These are phyloP conservation scores for Starmerella etchellsii DNA, from an alignment of 805 yeast genomes.

Conservation along the genomic window DNA sequence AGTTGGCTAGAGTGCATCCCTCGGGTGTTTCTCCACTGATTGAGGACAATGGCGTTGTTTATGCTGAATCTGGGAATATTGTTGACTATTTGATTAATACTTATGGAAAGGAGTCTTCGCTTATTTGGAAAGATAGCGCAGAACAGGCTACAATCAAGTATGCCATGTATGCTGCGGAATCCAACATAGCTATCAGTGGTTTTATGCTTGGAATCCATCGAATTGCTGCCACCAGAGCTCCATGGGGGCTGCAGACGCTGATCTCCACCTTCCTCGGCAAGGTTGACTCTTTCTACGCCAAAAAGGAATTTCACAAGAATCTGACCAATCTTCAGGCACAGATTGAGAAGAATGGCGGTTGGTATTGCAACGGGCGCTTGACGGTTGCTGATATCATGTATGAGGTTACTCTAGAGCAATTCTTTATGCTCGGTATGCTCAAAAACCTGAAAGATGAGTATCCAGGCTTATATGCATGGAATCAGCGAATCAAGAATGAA, in stretches of 20 bases:
- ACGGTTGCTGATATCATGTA: slow-evolving; percentile 49
- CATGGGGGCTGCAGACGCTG: slow-evolving; percentile 21
- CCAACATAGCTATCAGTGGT: slow-evolving; percentile 41
- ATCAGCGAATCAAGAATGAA: slow-evolving; percentile 7
- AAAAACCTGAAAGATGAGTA: slow-evolving; percentile 6
- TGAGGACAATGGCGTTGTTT: slow-evolving; percentile 32
- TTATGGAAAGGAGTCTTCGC: slow-evolving; percentile 34
- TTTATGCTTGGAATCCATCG: slow-evolving; percentile 30
- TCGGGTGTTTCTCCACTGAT: slow-evolving; percentile 53
- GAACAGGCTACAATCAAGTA: slow-evolving; percentile 38
- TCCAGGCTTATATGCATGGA: slow-evolving; percentile 18
- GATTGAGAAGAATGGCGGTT: slow-evolving; percentile 38
- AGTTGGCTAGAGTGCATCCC: slow-evolving; percentile 42
- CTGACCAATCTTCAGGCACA: slow-evolving; percentile 33
- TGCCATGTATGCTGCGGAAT: slow-evolving; percentile 48
- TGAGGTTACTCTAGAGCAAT: slow-evolving; percentile 7
- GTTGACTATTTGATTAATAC: slow-evolving; percentile 38
- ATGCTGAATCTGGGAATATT: slow-evolving; percentile 53
- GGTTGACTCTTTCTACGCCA: slow-evolving; percentile 38
- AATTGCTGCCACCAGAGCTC: slow-evolving; percentile 22
- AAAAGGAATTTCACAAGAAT: slow-evolving; percentile 34
- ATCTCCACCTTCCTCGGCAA: slow-evolving; percentile 34
- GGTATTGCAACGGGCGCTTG: slow-evolving; percentile 46
- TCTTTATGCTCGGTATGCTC: slow-evolving; percentile 3
- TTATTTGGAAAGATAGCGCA: slow-evolving; percentile 31